Evolutionary conservation across 208 protist genomes (phyloP).

Genomic region (Acanthamoeba rhysodes): DNA sequence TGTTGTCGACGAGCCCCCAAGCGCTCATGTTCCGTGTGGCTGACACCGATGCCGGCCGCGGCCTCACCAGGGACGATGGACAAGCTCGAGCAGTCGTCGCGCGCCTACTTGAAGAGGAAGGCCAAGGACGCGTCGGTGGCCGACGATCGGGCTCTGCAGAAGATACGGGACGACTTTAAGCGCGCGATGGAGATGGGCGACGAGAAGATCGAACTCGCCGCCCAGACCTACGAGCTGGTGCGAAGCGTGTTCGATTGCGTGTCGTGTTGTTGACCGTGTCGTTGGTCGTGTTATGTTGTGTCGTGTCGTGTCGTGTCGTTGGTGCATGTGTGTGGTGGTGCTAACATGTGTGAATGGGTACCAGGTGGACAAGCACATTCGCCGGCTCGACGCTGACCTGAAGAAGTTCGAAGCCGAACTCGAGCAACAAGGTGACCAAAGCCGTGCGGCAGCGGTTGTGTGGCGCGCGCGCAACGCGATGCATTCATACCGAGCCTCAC

Average conservation of each 20-base stretch:
- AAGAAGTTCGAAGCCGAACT: slow-evolving; percentile 87
- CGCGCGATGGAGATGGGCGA: slow-evolving; percentile 77
- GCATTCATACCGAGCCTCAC: too few species aligned
- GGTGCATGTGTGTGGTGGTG: not conserved
- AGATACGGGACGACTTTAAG: slow-evolving; percentile 80
- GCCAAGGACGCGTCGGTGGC: slow-evolving; percentile 38
- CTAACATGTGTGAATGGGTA: not conserved
- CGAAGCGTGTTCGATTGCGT: not conserved
- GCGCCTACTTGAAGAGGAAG: slow-evolving; percentile 30
- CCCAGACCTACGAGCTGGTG: slow-evolving; percentile 85
- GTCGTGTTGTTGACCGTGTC: not conserved
- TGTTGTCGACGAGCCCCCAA: not conserved
- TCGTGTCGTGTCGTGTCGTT: not conserved
- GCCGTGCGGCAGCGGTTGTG: too few species aligned
- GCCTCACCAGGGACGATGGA: slow-evolving; percentile 38
- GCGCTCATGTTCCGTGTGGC: not conserved
- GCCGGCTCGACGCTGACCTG: slow-evolving; percentile 86
- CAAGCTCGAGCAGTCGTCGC: slow-evolving; percentile 68
- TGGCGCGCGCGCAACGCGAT: too few species aligned
- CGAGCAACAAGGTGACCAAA: not conserved
- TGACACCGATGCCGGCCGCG: too few species aligned
- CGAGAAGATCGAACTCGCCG: slow-evolving; percentile 83
- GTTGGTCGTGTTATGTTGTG: too few species aligned
- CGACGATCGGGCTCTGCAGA: slow-evolving; percentile 40
- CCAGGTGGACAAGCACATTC: slow-evolving; percentile 88